A percentile compares a stretch with the other conserved stretches of the same genome.
Conservation (phyloP, 768 basidiomycete genomes). For the Rhizopogon vinicolor region DNA sequence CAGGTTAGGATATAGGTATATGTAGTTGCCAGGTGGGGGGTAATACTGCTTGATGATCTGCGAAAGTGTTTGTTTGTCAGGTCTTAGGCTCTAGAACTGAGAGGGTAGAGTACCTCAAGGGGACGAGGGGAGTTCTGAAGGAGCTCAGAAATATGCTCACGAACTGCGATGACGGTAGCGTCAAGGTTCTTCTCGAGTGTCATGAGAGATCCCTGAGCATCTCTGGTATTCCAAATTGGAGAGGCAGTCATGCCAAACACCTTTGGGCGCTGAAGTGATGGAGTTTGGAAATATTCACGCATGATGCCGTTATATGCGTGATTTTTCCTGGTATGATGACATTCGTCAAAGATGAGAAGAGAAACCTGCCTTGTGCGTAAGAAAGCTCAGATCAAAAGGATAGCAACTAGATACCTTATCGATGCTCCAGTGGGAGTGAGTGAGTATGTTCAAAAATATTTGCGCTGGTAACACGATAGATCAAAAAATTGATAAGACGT, state of each 20-base stretch:
- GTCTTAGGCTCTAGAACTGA: neutral
- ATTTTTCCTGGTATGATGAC: slow-evolving; percentile 52
- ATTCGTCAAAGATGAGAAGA: slow-evolving; percentile 54
- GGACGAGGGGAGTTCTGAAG: slow-evolving; percentile 58
- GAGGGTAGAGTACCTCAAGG: slow-evolving; percentile 45
- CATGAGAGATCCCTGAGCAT: slow-evolving; percentile 57
- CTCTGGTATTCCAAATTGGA: slow-evolving; percentile 77
- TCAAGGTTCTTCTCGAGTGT: slow-evolving; percentile 68
- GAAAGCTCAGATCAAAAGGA: neutral
- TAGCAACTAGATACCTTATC: slow-evolving; percentile 37
- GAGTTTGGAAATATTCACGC: slow-evolving; percentile 49
- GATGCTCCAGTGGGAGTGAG: slow-evolving; percentile 79
- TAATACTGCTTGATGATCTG: slow-evolving; percentile 58
- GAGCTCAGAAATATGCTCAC: slow-evolving; percentile 64
- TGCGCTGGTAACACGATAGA: slow-evolving; percentile 46
- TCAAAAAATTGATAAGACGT: neutral
- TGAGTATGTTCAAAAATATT: slow-evolving; percentile 75
- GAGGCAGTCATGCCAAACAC: slow-evolving; percentile 95
- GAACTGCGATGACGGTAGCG: slow-evolving; percentile 72
- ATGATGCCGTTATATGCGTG: slow-evolving; percentile 57
- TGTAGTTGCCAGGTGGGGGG: slow-evolving; percentile 45
- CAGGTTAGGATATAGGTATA: slow-evolving; percentile 51
- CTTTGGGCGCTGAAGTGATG: slow-evolving; percentile 52
- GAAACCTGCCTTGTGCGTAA: slow-evolving; percentile 37
- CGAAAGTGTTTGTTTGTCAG: slow-evolving; percentile 3